Percentiles rank a stretch among this genome's conserved stretches.
phyloP scores from a whole-genome alignment of 148 eudicot genomes.

The Fagopyrum esculentum region DNA sequence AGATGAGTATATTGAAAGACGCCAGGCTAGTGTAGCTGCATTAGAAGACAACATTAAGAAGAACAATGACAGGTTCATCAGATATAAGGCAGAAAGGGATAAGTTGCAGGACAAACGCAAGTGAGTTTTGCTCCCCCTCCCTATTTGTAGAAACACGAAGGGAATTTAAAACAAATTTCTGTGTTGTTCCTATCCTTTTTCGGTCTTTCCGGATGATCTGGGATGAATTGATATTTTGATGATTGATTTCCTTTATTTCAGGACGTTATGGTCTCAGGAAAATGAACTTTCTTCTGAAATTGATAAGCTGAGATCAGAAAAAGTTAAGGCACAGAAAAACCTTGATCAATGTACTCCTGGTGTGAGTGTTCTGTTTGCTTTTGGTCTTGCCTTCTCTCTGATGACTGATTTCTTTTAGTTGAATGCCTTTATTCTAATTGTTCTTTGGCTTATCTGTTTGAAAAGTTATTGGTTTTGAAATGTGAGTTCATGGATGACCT shows the following conservation, averaged over 20 bases:
- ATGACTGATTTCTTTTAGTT: not conserved
- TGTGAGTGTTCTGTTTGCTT: conserved; percentile 43
- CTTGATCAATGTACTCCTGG: conserved; percentile 97
- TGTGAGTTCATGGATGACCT: not conserved
- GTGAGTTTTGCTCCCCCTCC: conserved; percentile 33
- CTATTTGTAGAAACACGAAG: not conserved
- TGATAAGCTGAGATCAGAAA: conserved; percentile 69
- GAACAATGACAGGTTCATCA: conserved; percentile 43
- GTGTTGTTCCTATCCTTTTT: not conserved
- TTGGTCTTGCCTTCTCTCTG: conserved; percentile 6
- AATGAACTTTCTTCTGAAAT: conserved; percentile 78
- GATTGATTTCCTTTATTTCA: conserved; percentile 16
- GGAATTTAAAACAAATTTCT: not conserved
- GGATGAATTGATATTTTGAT: conserved; percentile 5
- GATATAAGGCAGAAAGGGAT: conserved; percentile 65
- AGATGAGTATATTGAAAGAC: conserved; percentile 48
- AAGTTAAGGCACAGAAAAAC: conserved; percentile 83
- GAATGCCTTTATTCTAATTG: not conserved
- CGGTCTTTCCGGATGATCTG: not conserved
- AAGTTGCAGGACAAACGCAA: conserved; percentile 79
- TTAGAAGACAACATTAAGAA: conserved; percentile 48
- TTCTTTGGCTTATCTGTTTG: not conserved
- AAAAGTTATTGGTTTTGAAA: not conserved
- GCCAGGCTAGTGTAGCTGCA: conserved; percentile 35
- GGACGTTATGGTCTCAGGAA: conserved; percentile 84